Conservation (phyloP, 2,329 filamentous ascomycete genomes). For the Trichothecium sympodiale region DNA sequence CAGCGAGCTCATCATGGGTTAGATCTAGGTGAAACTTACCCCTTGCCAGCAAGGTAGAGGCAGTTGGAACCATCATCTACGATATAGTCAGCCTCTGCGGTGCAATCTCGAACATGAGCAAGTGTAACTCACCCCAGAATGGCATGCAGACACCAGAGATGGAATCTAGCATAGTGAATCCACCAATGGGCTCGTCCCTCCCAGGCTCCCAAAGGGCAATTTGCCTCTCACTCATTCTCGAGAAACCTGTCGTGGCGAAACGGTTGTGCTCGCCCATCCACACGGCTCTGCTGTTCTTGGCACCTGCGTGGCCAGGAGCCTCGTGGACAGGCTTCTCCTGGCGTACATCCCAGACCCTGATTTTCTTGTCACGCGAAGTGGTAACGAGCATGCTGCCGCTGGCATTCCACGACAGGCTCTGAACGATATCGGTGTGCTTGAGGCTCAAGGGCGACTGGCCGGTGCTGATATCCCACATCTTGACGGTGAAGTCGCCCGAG, state of each 20-base stretch:
- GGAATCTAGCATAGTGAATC: constrained; percentile 83
- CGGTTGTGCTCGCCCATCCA: constrained; percentile 98
- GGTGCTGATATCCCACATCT: constrained; percentile 86
- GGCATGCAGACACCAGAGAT: constrained; percentile 98
- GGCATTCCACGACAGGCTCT: constrained; percentile 92
- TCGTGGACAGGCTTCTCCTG: constrained; percentile 84
- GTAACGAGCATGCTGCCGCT: constrained; percentile 79
- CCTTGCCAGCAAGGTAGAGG: constrained; percentile 93
- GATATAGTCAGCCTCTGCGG: constrained; percentile 11
- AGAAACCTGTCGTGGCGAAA: constrained; percentile 94
- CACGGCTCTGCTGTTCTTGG: constrained; percentile 93
- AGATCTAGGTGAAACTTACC: constrained; percentile 50
- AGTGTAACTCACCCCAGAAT: constrained; percentile 64
- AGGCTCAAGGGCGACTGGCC: constrained; percentile 65
- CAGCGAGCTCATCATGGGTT: background rate
- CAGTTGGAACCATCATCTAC: constrained; percentile 83
- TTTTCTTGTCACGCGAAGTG: constrained; percentile 95
- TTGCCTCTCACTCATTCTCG: constrained; percentile 95
- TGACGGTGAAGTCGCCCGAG: constrained; percentile 89
- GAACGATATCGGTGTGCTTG: constrained; percentile 83
- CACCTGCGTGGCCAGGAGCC: constrained; percentile 73
- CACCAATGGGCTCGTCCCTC: constrained; percentile 74
- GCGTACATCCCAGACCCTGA: constrained; percentile 93
- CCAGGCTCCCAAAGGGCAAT: constrained; percentile 92
- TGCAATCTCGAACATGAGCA: background rate